Conservation (phyloP, 345 rosid species). For the Erysimum cheiranthoides region DNA sequence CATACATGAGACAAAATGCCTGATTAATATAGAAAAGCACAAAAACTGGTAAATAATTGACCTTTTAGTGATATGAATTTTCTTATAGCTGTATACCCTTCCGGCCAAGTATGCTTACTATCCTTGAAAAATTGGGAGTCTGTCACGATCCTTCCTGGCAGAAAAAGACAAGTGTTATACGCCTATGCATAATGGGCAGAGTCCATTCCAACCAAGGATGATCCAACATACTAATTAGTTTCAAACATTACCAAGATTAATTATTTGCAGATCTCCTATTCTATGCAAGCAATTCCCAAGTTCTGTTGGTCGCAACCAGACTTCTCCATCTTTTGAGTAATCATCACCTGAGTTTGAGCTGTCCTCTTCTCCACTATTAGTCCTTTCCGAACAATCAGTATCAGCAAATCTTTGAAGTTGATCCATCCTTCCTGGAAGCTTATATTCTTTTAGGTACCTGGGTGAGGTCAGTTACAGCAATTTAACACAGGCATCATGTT, state of each 20-base stretch:
- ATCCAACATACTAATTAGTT: slow-evolving; percentile 24
- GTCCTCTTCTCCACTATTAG: slow-evolving; percentile 68
- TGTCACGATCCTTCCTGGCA: slow-evolving; percentile 86
- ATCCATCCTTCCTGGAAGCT: slow-evolving; percentile 90
- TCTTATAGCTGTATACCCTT: slow-evolving; percentile 90
- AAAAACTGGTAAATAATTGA: slow-evolving; percentile 29
- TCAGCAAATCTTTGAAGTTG: slow-evolving; percentile 63
- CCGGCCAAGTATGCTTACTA: slow-evolving; percentile 85
- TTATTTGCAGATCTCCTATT: slow-evolving; percentile 78
- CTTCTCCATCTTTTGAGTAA: slow-evolving; percentile 55
- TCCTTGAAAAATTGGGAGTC: slow-evolving; percentile 83
- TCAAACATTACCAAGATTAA: slow-evolving; percentile 76
- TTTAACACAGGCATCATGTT: slow-evolving; percentile 24
- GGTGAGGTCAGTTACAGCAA: slow-evolving; percentile 35
- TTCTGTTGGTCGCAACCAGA: slow-evolving; percentile 56
- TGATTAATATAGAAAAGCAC: slow-evolving; percentile 10
- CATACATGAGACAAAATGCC: slow-evolving; percentile 27
- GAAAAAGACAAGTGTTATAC: slow-evolving; percentile 23
- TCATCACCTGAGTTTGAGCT: slow-evolving; percentile 67
- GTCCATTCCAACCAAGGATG: slow-evolving; percentile 21
- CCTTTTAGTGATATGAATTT: slow-evolving; percentile 81
- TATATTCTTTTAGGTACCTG: slow-evolving; percentile 90
- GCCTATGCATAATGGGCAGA: slow-evolving; percentile 35
- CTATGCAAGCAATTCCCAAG: slow-evolving; percentile 65
- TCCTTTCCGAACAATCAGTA: slow-evolving; percentile 56